phyloP scores from a whole-genome alignment of 257 asterid genomes.

The Nicotiana otophora region DNA sequence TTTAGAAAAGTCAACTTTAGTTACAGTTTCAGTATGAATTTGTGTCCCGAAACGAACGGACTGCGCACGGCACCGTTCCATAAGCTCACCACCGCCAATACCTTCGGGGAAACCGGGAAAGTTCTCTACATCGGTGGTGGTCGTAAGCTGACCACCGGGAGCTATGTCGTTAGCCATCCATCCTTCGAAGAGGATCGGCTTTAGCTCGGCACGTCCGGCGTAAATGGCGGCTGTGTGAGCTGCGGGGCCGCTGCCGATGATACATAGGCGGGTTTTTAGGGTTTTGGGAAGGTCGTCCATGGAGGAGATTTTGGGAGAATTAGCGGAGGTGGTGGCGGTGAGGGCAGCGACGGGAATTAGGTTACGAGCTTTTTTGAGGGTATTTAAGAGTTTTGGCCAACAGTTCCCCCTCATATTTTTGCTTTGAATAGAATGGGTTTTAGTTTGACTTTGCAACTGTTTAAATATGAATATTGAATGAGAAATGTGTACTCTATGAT shows the following conservation, averaged over 20 bases:
- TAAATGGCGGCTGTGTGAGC: slow-evolving; percentile 97
- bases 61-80: slow-evolving; percentile 64
- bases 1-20: slow-evolving; percentile 54
- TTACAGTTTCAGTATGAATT: slow-evolving; percentile 69
- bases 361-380: slow-evolving; percentile 43
- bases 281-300: slow-evolving; percentile 46
- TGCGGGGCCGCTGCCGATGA: slow-evolving; percentile 96
- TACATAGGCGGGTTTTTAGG: slow-evolving; percentile 74
- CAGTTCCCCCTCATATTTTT: slow-evolving; percentile 31
- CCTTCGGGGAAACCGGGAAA: slow-evolving; percentile 96
- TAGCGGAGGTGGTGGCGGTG: slow-evolving; percentile 15
- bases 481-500: background rate
- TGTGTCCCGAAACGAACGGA: slow-evolving; percentile 59
- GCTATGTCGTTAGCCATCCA: slow-evolving; percentile 98
- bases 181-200: slow-evolving; percentile 87
- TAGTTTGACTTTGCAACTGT: background rate
- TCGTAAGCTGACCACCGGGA: slow-evolving; percentile 95
- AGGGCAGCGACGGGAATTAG: slow-evolving; percentile 39
- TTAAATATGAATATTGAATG: background rate
- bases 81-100: slow-evolving; percentile 62
- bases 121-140: slow-evolving; percentile 91
- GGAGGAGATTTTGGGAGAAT: slow-evolving; percentile 25
- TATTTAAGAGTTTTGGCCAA: slow-evolving; percentile 31
- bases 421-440: background rate
- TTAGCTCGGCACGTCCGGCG: slow-evolving; percentile 90